Evolutionary conservation across 2,329 filamentous ascomycete genomes (phyloP).

Genomic region (Aspergillus niger): DNA sequence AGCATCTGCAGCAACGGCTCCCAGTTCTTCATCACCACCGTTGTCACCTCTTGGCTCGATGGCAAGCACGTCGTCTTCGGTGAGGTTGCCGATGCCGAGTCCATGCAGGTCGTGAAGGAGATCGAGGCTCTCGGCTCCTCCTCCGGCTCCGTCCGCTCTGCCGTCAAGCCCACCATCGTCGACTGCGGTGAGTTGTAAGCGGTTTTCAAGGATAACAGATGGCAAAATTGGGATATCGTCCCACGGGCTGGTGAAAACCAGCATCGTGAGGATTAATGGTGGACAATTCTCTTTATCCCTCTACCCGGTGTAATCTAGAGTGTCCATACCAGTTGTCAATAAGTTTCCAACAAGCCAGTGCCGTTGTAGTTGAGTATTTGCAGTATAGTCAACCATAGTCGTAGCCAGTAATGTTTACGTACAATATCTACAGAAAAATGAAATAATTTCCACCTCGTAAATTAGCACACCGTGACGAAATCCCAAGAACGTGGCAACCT

Average conservation of each 20-base stretch:
- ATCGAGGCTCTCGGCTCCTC: conserved; percentile 62
- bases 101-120: conserved; percentile 57
- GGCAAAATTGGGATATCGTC: neutral
- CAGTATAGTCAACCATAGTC: neutral
- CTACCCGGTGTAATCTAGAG: conserved; percentile 34
- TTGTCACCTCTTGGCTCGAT: conserved; percentile 66
- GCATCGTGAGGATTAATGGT: conserved; percentile 7
- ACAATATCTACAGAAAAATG: no score
- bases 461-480: no score
- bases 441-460: no score
- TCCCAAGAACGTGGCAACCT: neutral
- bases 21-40: conserved; percentile 73
- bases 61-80: conserved; percentile 72
- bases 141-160: conserved; percentile 55
- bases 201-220: neutral
- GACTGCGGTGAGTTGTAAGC: conserved; percentile 51
- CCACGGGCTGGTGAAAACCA: neutral
- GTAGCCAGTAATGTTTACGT: no score
- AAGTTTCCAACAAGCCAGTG: neutral
- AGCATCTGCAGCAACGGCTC: conserved; percentile 60
- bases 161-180: conserved; percentile 58
- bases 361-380: neutral
- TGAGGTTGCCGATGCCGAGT: conserved; percentile 59
- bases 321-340: conserved; percentile 20
- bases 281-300: conserved; percentile 19